Conservation (phyloP, 768 basidiomycete species). For the Gyrodon lividus region DNA sequence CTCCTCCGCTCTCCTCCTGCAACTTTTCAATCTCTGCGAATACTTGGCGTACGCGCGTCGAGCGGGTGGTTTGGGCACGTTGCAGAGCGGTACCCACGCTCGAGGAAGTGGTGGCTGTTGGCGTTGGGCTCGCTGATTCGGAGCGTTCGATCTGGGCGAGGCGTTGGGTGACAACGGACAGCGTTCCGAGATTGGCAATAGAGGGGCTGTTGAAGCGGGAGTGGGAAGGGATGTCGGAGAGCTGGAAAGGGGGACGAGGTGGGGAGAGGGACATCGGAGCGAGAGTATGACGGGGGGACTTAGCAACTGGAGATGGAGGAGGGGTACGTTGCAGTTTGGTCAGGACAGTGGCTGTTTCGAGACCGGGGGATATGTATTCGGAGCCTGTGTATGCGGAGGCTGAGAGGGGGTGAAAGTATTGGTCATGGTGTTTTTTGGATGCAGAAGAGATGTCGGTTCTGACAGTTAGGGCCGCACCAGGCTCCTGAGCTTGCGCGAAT, state of each 20-base stretch:
- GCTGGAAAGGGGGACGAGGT: constrained; percentile 25
- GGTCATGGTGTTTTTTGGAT: neutral
- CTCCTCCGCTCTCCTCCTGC: constrained; percentile 5
- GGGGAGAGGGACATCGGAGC: constrained; percentile 23
- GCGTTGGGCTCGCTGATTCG: constrained; percentile 15
- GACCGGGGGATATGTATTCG: constrained; percentile 29
- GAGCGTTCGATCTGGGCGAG: constrained; percentile 55
- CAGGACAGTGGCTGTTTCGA: constrained; percentile 3
- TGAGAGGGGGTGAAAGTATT: constrained; percentile 6
- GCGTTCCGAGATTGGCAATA: constrained; percentile 55
- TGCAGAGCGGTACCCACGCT: constrained; percentile 24
- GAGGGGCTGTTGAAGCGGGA: constrained; percentile 51
- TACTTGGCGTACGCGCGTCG: constrained; percentile 10
- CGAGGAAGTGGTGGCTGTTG: constrained; percentile 20
- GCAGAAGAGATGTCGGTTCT: constrained; percentile 13
- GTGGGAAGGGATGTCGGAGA: constrained; percentile 17
- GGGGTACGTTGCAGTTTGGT: constrained; percentile 3
- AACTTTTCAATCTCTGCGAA: constrained; percentile 28
- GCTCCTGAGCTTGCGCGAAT: neutral
- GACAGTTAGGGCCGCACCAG: constrained; percentile 9
- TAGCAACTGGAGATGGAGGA: constrained; percentile 27
- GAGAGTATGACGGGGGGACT: constrained; percentile 21
- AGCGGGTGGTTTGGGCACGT: constrained; percentile 20
- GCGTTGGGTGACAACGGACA: constrained; percentile 67
- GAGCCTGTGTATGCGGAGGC: constrained; percentile 20